phyloP scores from a whole-genome alignment of 2,329 filamentous ascomycete genomes.

The Tolypocladium ophioglossoides region DNA sequence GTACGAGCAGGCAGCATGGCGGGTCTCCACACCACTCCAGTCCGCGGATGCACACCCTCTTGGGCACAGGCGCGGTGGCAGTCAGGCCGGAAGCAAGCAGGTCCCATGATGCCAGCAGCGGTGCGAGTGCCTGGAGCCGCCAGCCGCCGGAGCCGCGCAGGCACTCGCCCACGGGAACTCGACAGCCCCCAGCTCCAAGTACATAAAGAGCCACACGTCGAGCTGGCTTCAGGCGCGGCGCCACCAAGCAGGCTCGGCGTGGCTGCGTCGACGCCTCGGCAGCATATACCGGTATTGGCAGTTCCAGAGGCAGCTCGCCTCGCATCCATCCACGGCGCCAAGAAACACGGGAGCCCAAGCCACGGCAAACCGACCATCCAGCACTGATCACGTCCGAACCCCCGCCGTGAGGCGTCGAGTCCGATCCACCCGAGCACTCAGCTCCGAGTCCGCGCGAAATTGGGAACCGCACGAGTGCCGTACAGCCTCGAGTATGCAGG shows the following conservation, averaged over 20 bases:
- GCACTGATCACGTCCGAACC: neutral
- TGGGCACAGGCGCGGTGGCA: neutral
- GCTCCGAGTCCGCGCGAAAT: neutral
- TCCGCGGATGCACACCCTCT: neutral
- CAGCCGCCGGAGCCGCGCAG: neutral
- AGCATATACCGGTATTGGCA: neutral
- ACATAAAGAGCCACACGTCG: neutral
- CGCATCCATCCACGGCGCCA: neutral
- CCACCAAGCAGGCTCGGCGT: neutral
- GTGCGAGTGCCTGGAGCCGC: too few relatives aligned
- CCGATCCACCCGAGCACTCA: neutral
- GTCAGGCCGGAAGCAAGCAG: too few relatives aligned
- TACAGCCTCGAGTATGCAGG: too few relatives aligned
- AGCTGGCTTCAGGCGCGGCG: neutral
- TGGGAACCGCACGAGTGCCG: too few relatives aligned
- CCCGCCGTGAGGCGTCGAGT: neutral
- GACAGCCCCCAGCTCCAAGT: too few relatives aligned
- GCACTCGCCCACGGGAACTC: neutral
- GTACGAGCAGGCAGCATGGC: too few relatives aligned
- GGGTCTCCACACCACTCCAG: neutral
- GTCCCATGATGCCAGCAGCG: neutral
- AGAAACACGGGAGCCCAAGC: neutral
- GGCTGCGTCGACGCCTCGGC: neutral
- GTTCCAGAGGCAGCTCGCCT: neutral
- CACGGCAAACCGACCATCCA: neutral